Percentiles rank a stretch among this genome's conserved stretches.
Conservation (phyloP, 1,139 yeast genomes). For the Nakaseomyces sp. region DNA sequence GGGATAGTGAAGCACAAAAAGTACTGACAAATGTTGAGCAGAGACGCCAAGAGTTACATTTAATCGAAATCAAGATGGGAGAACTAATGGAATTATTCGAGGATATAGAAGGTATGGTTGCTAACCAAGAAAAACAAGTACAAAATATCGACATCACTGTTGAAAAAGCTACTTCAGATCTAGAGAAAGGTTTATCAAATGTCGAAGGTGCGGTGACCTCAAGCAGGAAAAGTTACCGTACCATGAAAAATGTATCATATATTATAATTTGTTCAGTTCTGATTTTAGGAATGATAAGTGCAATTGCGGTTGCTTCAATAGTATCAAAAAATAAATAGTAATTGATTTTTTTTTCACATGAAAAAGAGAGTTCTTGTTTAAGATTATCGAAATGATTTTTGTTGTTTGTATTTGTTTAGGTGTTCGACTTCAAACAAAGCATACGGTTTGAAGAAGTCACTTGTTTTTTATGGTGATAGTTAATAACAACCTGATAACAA, state of each 20-base stretch:
- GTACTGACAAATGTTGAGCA: slow-evolving; percentile 93
- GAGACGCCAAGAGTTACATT: slow-evolving; percentile 90
- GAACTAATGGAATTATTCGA: slow-evolving; percentile 90
- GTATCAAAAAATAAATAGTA: slow-evolving; percentile 29
- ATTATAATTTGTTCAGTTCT: slow-evolving; percentile 35
- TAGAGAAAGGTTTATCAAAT: slow-evolving; percentile 91
- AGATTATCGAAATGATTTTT: too few relatives aligned
- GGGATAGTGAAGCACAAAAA: slow-evolving; percentile 90
- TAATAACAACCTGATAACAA: too few relatives aligned
- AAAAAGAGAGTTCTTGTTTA: too few relatives aligned
- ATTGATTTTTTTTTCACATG: too few relatives aligned
- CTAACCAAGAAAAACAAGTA: slow-evolving; percentile 87
- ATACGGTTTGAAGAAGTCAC: too few relatives aligned
- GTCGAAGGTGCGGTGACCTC: slow-evolving; percentile 80
- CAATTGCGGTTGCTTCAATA: slow-evolving; percentile 60
- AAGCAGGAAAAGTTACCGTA: slow-evolving; percentile 84
- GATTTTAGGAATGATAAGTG: slow-evolving; percentile 36
- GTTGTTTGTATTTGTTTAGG: too few relatives aligned
- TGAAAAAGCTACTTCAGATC: slow-evolving; percentile 73
- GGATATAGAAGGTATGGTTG: slow-evolving; percentile 93
- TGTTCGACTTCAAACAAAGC: too few relatives aligned
- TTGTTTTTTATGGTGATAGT: too few relatives aligned
- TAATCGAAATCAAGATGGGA: slow-evolving; percentile 90
- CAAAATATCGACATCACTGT: slow-evolving; percentile 78
- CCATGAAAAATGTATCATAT: slow-evolving; percentile 78